Evolutionary conservation across 129 eudicot genomes (phyloP).

Genomic region (Rutidosis leptorrhynchoides): DNA sequence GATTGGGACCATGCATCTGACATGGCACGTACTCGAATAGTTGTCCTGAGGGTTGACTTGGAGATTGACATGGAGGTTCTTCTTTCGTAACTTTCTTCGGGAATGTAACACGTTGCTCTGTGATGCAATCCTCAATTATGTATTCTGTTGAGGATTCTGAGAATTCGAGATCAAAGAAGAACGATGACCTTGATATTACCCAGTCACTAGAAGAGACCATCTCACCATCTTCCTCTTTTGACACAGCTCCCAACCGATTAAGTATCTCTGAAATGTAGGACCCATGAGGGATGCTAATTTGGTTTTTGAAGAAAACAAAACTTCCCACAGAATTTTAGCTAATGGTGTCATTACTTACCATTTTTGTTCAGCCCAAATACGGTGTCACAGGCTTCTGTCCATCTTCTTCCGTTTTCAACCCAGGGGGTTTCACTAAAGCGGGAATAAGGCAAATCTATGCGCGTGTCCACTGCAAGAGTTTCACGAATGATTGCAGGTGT

Average conservation of each 20-base stretch:
- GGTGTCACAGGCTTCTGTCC: neutral
- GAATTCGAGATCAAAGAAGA: neutral
- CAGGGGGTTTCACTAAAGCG: too few relatives aligned
- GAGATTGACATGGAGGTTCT: neutral
- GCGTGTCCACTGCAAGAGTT: too few relatives aligned
- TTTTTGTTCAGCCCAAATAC: too few relatives aligned
- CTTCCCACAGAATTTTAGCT: neutral
- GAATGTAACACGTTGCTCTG: neutral
- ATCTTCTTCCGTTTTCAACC: neutral
- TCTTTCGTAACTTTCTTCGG: neutral
- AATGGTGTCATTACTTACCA: conserved; percentile 1
- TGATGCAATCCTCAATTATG: conserved; percentile 7
- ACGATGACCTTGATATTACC: too few relatives aligned
- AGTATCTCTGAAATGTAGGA: conserved; percentile 10
- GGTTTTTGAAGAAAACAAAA: neutral
- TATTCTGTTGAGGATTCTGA: conserved; percentile 7
- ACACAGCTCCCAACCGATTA: neutral
- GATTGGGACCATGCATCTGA: neutral
- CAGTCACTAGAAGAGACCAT: neutral
- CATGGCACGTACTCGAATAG: neutral
- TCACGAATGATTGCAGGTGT: too few relatives aligned
- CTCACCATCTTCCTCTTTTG: conserved; percentile 4
- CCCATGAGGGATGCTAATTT: too few relatives aligned
- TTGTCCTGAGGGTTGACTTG: neutral
- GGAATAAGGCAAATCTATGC: too few relatives aligned